Evolutionary conservation across 139 green algal species (phyloP), one percentile per base, ranked within the genome.

Genomic region (Edaphochlamys debaryana): DNA sequence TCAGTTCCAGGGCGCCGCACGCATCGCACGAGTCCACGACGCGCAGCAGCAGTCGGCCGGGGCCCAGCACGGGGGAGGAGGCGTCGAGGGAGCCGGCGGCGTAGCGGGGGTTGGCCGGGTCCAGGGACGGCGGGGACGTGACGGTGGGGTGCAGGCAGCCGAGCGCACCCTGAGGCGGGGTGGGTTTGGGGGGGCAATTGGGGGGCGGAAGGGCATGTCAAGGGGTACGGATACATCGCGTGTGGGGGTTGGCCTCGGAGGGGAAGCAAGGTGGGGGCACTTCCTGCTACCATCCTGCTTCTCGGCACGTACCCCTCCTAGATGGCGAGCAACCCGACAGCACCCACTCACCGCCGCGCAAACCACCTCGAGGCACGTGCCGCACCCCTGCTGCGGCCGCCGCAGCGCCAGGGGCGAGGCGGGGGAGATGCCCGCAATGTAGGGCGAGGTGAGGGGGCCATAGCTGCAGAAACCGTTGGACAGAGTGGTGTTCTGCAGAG

Each of bases 1-100:
- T 84, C 13, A 84, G 48, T 1, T 84, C 76, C 45, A 82, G 76
- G 32, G 76, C 41, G 32, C 41, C 63, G 76, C 76, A 82, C 5
- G n/a, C 63, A 42, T 40, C 13, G 60, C 76, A 82, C 8, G 13
- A 20, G 76, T 82, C 76, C 29, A 52, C 41, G 17, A 82, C 76
- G 1, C 3, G 8, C 62, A 82, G 62, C 42, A 82, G 42, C 25
- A 82, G 76, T n/a, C 63, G 63, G 22, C 76, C 76, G 15, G 62
- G 62, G 40, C 30, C 32, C 11, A 81, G 23, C 17, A 69, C 36
- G 23, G n/a, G 22, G 17, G 27, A 23, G 36, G 38, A 19, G 29
- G 69, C 37, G 42, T 45, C 41, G 29, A 11, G 11, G 3, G 30
- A 17, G 27, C 29, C n/a, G 60, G 56, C 11, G 11, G 60, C 30